Evolutionary conservation across 1,284 basidiomycete genomes (phyloP), one percentile per base, ranked within the genome.

Genomic region (Tilletiaria anomala): DNA sequence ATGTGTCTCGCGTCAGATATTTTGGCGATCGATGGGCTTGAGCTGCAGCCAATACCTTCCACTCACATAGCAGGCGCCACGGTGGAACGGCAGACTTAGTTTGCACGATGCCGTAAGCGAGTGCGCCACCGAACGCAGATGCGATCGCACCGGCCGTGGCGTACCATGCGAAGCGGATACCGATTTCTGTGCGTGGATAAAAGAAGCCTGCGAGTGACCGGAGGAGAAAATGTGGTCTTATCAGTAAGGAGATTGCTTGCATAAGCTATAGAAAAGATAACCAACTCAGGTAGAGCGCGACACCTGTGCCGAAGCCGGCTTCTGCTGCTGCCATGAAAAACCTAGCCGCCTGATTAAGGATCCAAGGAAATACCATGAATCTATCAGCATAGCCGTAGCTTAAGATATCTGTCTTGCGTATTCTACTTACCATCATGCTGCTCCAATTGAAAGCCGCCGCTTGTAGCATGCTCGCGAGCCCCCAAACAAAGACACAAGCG

Each of bases 61-160:
- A n/a, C n/a, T n/a, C n/a, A n/a, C n/a, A 58, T 14, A 65, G 42
- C 32, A 63, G 32, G 12, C 58, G 44, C 54, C 58, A 65, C 1
- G 40, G 40, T 6, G 43, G 51, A 3, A 65, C 23, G 0, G 40
- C 6, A 1, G 54, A 43, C 24, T 56, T 40, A 4, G 53, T 48
- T 5, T 56, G 53, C 2, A 58, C 48, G 33, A 65, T 40, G 1
- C 54, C 63, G 36, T 65, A 65, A 14, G 61, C 61, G 2, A 64
- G 46, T n/a, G 56, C 44, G 1, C 60, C 54, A 2, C 47, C 58
- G 14, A 63, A 44, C 1, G 54, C 53, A 11, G 39, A 33, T 11
- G 51, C 50, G 12, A 50, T 35, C 12, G 48, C 48, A 8, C 47
- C 45, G 3, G 47, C 43, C 1, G 49, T 43, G 5, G 58, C 43